Evolutionary conservation across 73 alveolate species (phyloP), one percentile per base, ranked within the genome.

Genomic region (Strombidium stylifer): DNA sequence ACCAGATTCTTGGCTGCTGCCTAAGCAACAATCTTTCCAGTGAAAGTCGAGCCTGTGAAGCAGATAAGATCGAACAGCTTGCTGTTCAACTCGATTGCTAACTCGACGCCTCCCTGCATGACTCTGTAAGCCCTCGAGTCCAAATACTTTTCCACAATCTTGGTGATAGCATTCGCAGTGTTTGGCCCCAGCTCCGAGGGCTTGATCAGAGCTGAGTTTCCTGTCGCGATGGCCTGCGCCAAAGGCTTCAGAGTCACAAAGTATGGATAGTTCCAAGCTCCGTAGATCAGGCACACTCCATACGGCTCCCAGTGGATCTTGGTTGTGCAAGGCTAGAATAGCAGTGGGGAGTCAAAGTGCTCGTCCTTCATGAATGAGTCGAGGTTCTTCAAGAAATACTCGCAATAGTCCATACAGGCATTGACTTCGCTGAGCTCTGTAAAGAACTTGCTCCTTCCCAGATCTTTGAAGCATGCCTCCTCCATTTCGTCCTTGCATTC

Each of bases 201-300:
- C 66, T 94, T 94, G 4, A 93, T 66, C 15, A 92, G 71, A 3
- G 90, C 96, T 41, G 85, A 84, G 71, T 92, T 91, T 16, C 99
- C 99, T 18, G 97, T 90, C 15, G 97, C 92, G 15, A 94, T 94
- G 19, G 96, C 96, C 23, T 45, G 36, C 34, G 82, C 76, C 20
- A 90, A 64, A 20, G 97, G 97, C 36, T 77, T 72, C 26, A 94
- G 18, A 24, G 89, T 62, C 34, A 95, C 91, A 31, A 86, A 72
- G 50, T 70, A 82, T 20, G 97, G 97, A 62, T 90, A 94, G 55
- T 94, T 94, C 99, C 99, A 94, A 14, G 98, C 94, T 10, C 96
- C 92, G 55, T 89, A 82, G 32, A 94, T 86, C 45, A 94, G 71
- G 20, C 87, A 90, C 30, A 94, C 95, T 24, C 99, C 98, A 24